These are phyloP conservation scores for Hortiboletus rubellus DNA, from an alignment of 1,284 basidiomycete species.

Conservation along the genomic window DNA sequence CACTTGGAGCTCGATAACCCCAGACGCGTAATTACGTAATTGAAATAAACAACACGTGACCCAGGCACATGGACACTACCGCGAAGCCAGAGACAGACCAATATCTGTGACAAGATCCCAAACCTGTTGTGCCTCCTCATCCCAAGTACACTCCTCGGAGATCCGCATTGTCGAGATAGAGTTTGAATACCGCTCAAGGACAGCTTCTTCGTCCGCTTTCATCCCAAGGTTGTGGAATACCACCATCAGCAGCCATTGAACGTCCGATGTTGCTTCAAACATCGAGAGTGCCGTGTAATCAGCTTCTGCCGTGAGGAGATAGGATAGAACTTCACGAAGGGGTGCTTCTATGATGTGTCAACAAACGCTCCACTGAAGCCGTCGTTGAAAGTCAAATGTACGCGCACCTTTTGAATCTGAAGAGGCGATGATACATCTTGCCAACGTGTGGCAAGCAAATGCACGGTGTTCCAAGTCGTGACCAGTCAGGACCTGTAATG, in stretches of 20 bases:
- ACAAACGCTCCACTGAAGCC: not conserved
- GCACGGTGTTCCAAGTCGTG: constrained; percentile 73
- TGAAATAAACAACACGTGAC: constrained; percentile 26
- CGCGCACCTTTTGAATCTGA: constrained; percentile 34
- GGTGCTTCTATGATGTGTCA: constrained; percentile 30
- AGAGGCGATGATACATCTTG: constrained; percentile 66
- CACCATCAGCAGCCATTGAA: constrained; percentile 67
- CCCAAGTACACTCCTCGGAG: constrained; percentile 45
- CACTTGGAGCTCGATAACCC: constrained; percentile 12
- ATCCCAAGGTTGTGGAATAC: constrained; percentile 68
- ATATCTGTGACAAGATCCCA: constrained; percentile 59
- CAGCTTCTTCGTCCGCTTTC: constrained; percentile 53
- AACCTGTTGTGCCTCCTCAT: constrained; percentile 54
- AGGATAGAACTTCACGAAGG: constrained; percentile 56
- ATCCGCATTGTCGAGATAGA: constrained; percentile 44
- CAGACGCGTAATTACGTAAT: constrained; percentile 27
- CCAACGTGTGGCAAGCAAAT: constrained; percentile 69
- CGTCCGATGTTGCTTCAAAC: constrained; percentile 58
- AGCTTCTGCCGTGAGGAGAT: constrained; percentile 61
- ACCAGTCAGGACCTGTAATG: constrained; percentile 60
- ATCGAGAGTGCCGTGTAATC: constrained; percentile 64
- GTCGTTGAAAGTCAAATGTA: constrained; percentile 1
- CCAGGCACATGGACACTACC: constrained; percentile 26
- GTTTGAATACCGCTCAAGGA: constrained; percentile 49
- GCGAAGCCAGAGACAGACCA: constrained; percentile 53